Evolutionary conservation across 768 basidiomycete species (phyloP).

Genomic region (Mycena epipterygia): DNA sequence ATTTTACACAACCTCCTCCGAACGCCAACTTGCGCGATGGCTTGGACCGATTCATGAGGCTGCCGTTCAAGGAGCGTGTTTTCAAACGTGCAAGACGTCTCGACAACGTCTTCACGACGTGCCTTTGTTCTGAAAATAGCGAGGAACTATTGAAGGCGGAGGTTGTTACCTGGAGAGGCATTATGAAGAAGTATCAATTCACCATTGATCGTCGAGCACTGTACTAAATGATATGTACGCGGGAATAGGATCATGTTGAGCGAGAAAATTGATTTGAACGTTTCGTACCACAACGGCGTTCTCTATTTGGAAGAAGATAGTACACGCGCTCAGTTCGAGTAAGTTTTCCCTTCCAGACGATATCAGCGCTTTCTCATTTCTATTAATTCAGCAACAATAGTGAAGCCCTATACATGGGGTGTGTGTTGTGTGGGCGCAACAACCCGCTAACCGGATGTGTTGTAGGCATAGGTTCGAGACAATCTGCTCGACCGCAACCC

Average conservation of each 20-base stretch:
- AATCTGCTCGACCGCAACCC: background rate
- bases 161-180: constrained; percentile 28
- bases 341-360: background rate
- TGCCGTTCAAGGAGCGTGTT: constrained; percentile 2
- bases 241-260: constrained; percentile 24
- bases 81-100: constrained; percentile 17
- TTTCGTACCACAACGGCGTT: constrained; percentile 21
- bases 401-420: constrained; percentile 9
- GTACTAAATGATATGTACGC: background rate
- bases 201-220: too few species aligned
- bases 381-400: background rate
- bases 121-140: constrained; percentile 1
- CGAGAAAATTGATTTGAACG: constrained; percentile 7
- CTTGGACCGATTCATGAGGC: background rate
- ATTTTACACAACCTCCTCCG: constrained; percentile 6
- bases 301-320: constrained; percentile 26
- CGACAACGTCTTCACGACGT: constrained; percentile 22
- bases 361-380: background rate
- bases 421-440: background rate
- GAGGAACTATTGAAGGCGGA: constrained; percentile 19
- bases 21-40: constrained; percentile 11
- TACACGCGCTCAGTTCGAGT: background rate
- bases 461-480: constrained; percentile 29
- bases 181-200: constrained; percentile 2
- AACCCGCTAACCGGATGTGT: too few species aligned